Percentiles rank a stretch among this genome's conserved stretches.
Conservation (phyloP, 106 monocot genomes). For the Chionographis japonica region DNA sequence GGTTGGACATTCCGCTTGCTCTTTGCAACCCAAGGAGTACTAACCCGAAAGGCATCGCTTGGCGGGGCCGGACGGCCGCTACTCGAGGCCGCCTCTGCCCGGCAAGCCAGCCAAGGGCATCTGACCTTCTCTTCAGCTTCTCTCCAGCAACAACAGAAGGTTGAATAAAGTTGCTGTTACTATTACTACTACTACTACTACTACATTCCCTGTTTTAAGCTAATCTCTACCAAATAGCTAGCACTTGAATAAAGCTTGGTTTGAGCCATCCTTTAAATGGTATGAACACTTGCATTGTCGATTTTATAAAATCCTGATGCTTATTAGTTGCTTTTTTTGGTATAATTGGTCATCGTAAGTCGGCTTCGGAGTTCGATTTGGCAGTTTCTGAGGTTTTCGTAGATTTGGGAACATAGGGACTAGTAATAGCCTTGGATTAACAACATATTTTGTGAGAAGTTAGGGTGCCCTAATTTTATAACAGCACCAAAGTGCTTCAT, state of each 20-base stretch:
- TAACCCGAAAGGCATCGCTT: neutral
- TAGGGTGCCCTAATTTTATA: too few species aligned
- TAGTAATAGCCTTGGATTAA: too few species aligned
- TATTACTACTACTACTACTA: neutral
- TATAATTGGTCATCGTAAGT: too few species aligned
- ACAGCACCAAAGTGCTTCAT: too few species aligned
- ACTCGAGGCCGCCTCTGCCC: slow-evolving; percentile 18
- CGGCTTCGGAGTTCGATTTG: too few species aligned
- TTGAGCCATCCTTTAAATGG: neutral
- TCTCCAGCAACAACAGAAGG: neutral
- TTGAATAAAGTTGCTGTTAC: too few species aligned
- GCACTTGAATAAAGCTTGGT: slow-evolving; percentile 7
- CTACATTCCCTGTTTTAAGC: neutral
- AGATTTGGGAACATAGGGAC: too few species aligned
- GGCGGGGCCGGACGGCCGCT: slow-evolving; percentile 9
- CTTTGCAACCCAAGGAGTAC: slow-evolving; percentile 11
- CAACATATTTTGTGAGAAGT: too few species aligned
- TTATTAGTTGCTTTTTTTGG: too few species aligned
- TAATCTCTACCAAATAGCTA: neutral
- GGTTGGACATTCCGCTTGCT: slow-evolving; percentile 63
- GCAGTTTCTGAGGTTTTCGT: too few species aligned
- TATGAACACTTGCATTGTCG: too few species aligned
- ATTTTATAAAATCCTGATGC: too few species aligned
- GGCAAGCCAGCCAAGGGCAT: neutral
- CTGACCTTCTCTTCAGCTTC: slow-evolving; percentile 1